These are phyloP conservation scores for Pseudoperonospora humuli DNA, from an alignment of 352 stramenopile genomes.

Conservation along the genomic window DNA sequence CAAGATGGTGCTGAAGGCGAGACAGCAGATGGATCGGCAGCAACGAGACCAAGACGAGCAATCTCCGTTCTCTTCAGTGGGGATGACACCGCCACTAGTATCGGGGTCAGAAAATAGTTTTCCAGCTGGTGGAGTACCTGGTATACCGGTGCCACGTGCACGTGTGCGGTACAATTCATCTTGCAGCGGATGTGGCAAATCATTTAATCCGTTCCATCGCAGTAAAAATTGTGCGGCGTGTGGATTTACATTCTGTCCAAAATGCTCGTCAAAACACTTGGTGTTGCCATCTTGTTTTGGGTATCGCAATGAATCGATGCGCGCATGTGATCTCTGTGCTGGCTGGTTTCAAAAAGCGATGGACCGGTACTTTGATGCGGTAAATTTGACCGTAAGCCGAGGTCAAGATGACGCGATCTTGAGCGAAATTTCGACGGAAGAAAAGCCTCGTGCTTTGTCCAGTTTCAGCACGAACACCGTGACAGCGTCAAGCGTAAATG, in stretches of 20 bases:
- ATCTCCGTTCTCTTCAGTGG: slow-evolving; percentile 5
- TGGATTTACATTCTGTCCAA: slow-evolving; percentile 54
- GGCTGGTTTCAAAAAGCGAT: slow-evolving; percentile 63
- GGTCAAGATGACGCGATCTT: slow-evolving; percentile 9
- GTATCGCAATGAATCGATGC: slow-evolving; percentile 35
- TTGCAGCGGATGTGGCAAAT: slow-evolving; percentile 50
- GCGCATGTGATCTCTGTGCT: slow-evolving; percentile 50
- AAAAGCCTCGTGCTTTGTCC: slow-evolving; percentile 9
- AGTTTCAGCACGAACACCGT: slow-evolving; percentile 8
- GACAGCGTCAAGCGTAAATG: slow-evolving; percentile 5
- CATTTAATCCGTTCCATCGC: slow-evolving; percentile 65
- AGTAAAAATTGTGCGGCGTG: slow-evolving; percentile 51
- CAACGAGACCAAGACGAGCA: slow-evolving; percentile 13
- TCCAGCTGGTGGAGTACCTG: slow-evolving; percentile 10
- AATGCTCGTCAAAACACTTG: slow-evolving; percentile 49
- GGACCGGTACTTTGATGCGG: slow-evolving; percentile 55
- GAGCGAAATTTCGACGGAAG: slow-evolving; percentile 16
- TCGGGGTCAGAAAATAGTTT: slow-evolving; percentile 4
- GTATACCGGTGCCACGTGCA: slow-evolving; percentile 38
- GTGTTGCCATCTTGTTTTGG: slow-evolving; percentile 55
- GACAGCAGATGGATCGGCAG: slow-evolving; percentile 35
- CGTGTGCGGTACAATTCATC: slow-evolving; percentile 22
- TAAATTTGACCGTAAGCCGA: slow-evolving; percentile 30
- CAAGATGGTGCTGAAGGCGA: slow-evolving; percentile 41
- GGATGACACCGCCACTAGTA: slow-evolving; percentile 1